Percentiles rank a stretch among this genome's conserved stretches.
Evolutionary conservation across 176 grass and related monocot genomes (phyloP).

Genomic region (Ensete ventricosum): DNA sequence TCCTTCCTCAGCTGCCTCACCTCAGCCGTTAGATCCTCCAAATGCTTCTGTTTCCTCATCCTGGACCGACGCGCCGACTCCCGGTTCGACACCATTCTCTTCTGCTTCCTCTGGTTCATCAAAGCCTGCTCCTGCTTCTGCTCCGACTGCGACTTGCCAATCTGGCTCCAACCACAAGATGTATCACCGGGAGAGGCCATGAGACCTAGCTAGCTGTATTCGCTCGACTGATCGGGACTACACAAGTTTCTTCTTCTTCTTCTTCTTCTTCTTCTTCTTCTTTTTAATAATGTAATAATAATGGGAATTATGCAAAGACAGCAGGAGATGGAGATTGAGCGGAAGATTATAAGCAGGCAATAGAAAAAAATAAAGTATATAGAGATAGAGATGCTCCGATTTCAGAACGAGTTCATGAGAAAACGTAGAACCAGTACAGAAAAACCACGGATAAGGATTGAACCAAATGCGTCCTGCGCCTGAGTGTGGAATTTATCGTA

Average conservation of each 20-base stretch:
- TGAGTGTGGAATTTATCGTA: constrained; percentile 59
- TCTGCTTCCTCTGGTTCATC: constrained; percentile 49
- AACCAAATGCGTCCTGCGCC: constrained; percentile 38
- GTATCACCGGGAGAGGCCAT: constrained; percentile 35
- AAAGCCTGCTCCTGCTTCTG: background rate
- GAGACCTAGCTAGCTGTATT: background rate
- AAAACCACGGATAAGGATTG: constrained; percentile 86
- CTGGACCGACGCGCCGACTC: constrained; percentile 69
- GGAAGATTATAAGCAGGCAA: background rate
- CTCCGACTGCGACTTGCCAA: constrained; percentile 9
- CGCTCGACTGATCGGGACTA: background rate
- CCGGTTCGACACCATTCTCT: constrained; percentile 74
- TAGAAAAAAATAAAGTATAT: constrained; percentile 3
- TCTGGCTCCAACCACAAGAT: background rate
- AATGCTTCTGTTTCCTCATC: constrained; percentile 46
- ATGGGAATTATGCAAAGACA: no score
- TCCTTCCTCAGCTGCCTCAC: constrained; percentile 27
- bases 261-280: background rate
- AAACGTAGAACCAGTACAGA: constrained; percentile 96
- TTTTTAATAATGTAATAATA: background rate
- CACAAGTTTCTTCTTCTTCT: background rate
- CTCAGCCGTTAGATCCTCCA: constrained; percentile 36
- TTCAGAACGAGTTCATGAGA: constrained; percentile 45
- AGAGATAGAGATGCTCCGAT: background rate
- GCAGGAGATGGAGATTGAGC: background rate